Evolutionary conservation across 208 protist genomes (phyloP).

Genomic region (Crithidia bombi): DNA sequence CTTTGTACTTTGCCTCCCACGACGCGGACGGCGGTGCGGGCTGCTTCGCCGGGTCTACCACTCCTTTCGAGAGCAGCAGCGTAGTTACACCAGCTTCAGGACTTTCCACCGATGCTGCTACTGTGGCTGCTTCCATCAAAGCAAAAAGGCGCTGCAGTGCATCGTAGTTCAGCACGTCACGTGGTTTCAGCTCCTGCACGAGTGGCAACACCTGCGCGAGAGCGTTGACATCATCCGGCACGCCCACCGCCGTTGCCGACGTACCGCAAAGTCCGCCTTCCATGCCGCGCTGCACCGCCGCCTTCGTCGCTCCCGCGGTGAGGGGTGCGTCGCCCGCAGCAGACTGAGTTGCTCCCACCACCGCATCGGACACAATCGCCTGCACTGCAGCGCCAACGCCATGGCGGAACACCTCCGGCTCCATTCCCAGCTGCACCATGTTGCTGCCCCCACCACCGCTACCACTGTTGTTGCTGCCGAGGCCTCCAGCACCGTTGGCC

Average conservation of each 20-base stretch:
- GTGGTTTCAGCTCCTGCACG: slow-evolving; percentile 62
- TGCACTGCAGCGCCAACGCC: slow-evolving; percentile 15
- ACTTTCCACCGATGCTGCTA: background rate
- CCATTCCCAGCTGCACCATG: slow-evolving; percentile 21
- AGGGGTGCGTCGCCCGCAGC: background rate
- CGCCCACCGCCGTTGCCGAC: slow-evolving; percentile 40
- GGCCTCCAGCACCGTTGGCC: slow-evolving; percentile 2
- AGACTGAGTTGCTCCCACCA: slow-evolving; percentile 17
- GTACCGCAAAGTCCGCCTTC: slow-evolving; percentile 29
- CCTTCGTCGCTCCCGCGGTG: background rate
- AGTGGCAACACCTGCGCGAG: slow-evolving; percentile 42
- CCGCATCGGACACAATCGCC: slow-evolving; percentile 5
- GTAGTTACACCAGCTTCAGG: slow-evolving; percentile 7
- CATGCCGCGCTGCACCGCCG: slow-evolving; percentile 8
- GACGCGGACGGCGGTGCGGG: slow-evolving; percentile 41
- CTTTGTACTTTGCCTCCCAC: slow-evolving; percentile 52
- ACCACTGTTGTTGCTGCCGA: background rate
- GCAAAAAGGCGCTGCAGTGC: slow-evolving; percentile 51
- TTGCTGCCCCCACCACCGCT: background rate
- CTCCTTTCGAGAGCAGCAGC: slow-evolving; percentile 47
- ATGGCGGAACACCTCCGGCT: slow-evolving; percentile 21
- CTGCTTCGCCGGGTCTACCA: slow-evolving; percentile 48
- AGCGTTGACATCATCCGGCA: slow-evolving; percentile 51
- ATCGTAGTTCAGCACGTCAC: slow-evolving; percentile 60
- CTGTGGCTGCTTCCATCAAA: slow-evolving; percentile 43